Evolutionary conservation across 2,329 filamentous ascomycete species (phyloP).

Genomic region (Monascus ruber): DNA sequence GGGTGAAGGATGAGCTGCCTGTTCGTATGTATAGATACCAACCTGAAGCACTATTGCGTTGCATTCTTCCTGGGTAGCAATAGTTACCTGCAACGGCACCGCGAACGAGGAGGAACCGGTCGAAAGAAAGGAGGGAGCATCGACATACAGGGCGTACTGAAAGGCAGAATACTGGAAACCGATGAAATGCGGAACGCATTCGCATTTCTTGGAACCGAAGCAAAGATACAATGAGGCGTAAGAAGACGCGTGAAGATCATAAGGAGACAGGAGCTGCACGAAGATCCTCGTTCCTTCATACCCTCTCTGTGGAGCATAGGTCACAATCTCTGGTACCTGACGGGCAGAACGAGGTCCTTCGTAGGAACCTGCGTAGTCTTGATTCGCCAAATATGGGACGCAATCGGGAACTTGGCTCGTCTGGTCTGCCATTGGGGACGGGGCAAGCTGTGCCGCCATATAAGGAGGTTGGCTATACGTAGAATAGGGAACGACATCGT

Average conservation of each 20-base stretch:
- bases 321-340: slow-evolving; percentile 53
- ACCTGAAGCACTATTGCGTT: slow-evolving; percentile 43
- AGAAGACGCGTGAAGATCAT: slow-evolving; percentile 56
- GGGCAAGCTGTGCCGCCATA: slow-evolving; percentile 27
- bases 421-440: slow-evolving; percentile 30
- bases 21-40: slow-evolving; percentile 52
- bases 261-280: slow-evolving; percentile 63
- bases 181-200: slow-evolving; percentile 53
- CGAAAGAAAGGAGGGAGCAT: slow-evolving; percentile 55
- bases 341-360: slow-evolving; percentile 54
- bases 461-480: slow-evolving; percentile 29
- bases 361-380: slow-evolving; percentile 36
- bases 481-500: slow-evolving; percentile 31
- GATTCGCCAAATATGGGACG: slow-evolving; percentile 27
- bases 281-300: slow-evolving; percentile 57
- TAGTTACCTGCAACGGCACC: slow-evolving; percentile 48
- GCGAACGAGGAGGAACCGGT: slow-evolving; percentile 46
- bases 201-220: slow-evolving; percentile 68
- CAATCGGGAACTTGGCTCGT: slow-evolving; percentile 30
- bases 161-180: slow-evolving; percentile 48
- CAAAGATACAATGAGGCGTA: slow-evolving; percentile 49
- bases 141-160: slow-evolving; percentile 60
- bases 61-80: slow-evolving; percentile 47
- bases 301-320: slow-evolving; percentile 59
- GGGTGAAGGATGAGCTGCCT: slow-evolving; percentile 29